A percentile compares a stretch with the other conserved stretches of the same genome.
phyloP scores from a whole-genome alignment of 2,329 filamentous ascomycete genomes.

The Clarireedia homoeocarpa region DNA sequence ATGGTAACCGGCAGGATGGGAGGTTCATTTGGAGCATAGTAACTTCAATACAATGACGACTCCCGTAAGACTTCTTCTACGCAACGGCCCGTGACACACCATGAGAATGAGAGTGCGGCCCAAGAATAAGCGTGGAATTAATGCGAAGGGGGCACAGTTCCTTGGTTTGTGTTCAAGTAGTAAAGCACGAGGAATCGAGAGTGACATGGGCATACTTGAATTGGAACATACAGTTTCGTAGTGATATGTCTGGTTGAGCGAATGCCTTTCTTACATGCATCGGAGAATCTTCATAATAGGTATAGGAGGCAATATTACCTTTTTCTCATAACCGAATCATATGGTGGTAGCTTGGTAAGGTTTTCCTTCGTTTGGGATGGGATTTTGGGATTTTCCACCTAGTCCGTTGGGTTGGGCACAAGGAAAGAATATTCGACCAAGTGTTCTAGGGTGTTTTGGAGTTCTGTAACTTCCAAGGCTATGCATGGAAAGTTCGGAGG shows the following conservation, averaged over 20 bases:
- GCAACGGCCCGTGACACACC: constrained; percentile 8
- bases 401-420: neutral
- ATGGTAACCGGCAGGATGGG: constrained; percentile 6
- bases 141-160: neutral
- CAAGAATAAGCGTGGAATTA: constrained; percentile 1
- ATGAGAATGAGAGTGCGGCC: neutral
- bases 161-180: neutral
- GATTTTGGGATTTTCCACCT: neutral
- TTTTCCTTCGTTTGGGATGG: neutral
- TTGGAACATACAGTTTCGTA: neutral
- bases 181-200: neutral
- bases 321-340: neutral
- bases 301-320: neutral
- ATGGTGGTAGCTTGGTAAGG: neutral
- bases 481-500: neutral
- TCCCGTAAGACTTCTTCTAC: constrained; percentile 6
- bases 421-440: neutral
- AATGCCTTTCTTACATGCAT: neutral
- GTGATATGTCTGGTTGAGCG: neutral
- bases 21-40: neutral
- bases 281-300: neutral
- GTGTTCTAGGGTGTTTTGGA: neutral
- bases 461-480: neutral
- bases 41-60: constrained; percentile 1
- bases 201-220: neutral